Base-by-base conservation (phyloP, 2,329 filamentous ascomycete species). In the Phialemoniopsis sp. region DNA sequence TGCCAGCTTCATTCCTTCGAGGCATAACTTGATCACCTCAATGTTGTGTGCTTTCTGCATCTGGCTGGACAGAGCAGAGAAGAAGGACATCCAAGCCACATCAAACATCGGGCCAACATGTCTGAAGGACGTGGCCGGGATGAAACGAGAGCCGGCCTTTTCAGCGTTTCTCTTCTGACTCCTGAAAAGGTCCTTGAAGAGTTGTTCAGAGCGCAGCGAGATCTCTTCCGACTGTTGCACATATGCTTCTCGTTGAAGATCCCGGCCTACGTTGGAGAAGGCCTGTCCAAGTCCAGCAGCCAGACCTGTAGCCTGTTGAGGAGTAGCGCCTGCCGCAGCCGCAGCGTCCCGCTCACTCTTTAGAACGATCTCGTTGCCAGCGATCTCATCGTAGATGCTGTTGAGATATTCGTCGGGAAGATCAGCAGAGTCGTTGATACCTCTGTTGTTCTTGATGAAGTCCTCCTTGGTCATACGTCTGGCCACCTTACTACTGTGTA, bases 41-140 rank as follows among this genome's bases (percentile, higher is more conserved):
- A 95, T 72, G 54, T 96, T 96, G 50, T 95, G 87, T 0, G 88
- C 86, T 56, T 95, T 90, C 52, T 97, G 93, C 59, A 93, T 90
- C 50, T 94, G 87, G 37, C 87, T 90, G 2, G 91, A 96, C 18
- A 98, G 75, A 0, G 90, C 90, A 5, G 91, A 97, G 55, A 98
- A 85, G 62, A 96, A 94, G 9, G 91, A 95, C 91, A 97, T 98
- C 93, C 93, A 98, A 0, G 89, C 94, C 17, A 95, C 89, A 53
- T 95, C 90, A 56, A 98, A 97, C 93, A 98, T 98, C 1, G 93
- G 89, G 0, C 93, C 93, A 36, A 96, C 87, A 59, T 98, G 93
- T 52, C 89, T 91, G 59, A 89, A 90, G 0, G 90, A 97, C 2
- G 89, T 93, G 4, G 93, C 93, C 2, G 89, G 87, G 39, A 98